phyloP scores from a whole-genome alignment of 768 basidiomycete species.

The Candolleomyces aberdarensis region DNA sequence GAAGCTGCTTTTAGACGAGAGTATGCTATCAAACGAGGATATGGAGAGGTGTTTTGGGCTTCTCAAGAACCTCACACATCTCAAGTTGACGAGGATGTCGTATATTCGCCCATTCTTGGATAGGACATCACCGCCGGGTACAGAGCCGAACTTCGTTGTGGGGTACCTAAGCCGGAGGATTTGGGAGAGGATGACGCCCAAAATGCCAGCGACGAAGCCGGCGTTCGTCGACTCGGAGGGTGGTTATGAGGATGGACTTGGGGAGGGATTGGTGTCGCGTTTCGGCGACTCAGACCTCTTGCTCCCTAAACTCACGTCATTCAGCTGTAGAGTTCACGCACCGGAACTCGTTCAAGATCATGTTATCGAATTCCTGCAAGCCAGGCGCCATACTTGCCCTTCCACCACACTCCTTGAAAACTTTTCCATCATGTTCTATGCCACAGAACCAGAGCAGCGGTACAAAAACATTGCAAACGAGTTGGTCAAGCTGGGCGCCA shows the following conservation, averaged over 20 bases:
- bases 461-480: neutral
- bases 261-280: too few relatives aligned
- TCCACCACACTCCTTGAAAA: neutral
- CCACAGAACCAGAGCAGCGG: neutral
- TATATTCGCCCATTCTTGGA: neutral
- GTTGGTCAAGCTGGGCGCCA: neutral
- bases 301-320: neutral
- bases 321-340: neutral
- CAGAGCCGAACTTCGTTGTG: neutral
- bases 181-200: neutral
- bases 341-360: neutral
- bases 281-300: neutral
- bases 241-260: neutral
- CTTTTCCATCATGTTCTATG: neutral
- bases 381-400: neutral
- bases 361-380: neutral
- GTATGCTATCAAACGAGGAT: neutral
- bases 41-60: neutral
- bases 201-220: neutral
- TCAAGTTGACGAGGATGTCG: neutral
- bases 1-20: neutral
- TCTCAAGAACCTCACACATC: neutral
- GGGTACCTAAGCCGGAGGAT: neutral
- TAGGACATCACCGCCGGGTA: neutral
- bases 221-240: neutral